Percentiles rank a stretch among this genome's conserved stretches.
Evolutionary conservation across 495 filamentous ascomycete genomes (phyloP).

Genomic region (Antarctomyces pellizariae): DNA sequence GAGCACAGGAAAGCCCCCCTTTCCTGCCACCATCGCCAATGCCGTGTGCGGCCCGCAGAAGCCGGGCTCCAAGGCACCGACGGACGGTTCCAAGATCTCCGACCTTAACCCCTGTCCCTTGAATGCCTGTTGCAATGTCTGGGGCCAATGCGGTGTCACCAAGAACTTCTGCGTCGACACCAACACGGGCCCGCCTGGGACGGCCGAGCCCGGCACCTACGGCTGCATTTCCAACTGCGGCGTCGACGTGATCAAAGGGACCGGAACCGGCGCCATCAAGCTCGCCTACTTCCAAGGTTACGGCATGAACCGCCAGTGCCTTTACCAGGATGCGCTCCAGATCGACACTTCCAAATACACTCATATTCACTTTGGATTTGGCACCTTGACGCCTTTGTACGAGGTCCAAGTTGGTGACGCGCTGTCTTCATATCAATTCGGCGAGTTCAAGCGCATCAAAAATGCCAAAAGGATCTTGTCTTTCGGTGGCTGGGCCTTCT

Average conservation of each 20-base stretch:
- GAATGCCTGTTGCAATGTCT: constrained; percentile 13
- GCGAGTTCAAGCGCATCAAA: too few relatives aligned
- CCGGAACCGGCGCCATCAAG: constrained; percentile 2
- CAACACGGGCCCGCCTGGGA: constrained; percentile 15
- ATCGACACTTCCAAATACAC: constrained; percentile 13
- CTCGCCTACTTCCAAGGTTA: constrained; percentile 15
- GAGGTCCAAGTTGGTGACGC: constrained; percentile 10
- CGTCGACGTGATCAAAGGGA: constrained; percentile 8
- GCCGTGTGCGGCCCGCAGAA: constrained; percentile 23
- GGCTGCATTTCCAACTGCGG: constrained; percentile 16
- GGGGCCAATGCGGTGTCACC: constrained; percentile 25
- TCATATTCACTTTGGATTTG: constrained; percentile 24
- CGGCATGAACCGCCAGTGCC: constrained; percentile 11
- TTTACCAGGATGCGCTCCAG: constrained; percentile 5
- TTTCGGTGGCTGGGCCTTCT: constrained; percentile 10
- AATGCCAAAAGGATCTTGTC: constrained; percentile 8
- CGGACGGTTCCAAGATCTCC: constrained; percentile 6
- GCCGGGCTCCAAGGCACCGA: constrained; percentile 12
- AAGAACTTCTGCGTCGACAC: constrained; percentile 20
- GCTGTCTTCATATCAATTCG: constrained; percentile 5
- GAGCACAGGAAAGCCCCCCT: constrained; percentile 20
- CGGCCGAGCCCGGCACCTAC: constrained; percentile 11
- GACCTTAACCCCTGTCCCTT: constrained; percentile 14
- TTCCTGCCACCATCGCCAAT: constrained; percentile 18
- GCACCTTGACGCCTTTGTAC: constrained; percentile 12